Conservation (phyloP, 2,329 filamentous ascomycete genomes). For the Colletotrichum chlorophyti region DNA sequence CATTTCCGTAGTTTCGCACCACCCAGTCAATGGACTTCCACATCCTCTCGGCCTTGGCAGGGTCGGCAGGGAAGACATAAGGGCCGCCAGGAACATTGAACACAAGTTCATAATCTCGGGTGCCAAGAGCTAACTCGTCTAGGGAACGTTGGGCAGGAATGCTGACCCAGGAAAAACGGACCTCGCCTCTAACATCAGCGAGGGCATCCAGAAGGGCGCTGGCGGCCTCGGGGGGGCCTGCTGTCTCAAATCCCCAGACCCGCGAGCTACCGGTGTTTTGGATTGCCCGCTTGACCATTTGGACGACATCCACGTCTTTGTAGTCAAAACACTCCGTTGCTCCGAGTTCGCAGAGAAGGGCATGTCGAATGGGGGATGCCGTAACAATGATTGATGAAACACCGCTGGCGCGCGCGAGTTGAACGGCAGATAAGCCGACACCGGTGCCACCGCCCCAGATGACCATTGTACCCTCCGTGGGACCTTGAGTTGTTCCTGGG, state of each 20-base stretch:
- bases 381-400: not conserved
- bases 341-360: not conserved
- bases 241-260: not conserved
- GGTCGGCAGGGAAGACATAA: not conserved
- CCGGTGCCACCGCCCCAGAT: not conserved
- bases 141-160: not conserved
- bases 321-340: not conserved
- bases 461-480: not conserved
- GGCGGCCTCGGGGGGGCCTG: not conserved
- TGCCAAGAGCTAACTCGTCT: not conserved
- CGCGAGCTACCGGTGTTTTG: not conserved
- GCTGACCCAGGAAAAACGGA: not conserved
- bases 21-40: conserved; percentile 1
- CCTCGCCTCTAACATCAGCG: not conserved
- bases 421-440: not conserved
- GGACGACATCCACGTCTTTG: not conserved
- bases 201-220: not conserved
- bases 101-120: not conserved
- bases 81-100: not conserved
- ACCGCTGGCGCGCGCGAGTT: not conserved
- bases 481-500: not conserved
- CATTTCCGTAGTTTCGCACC: not conserved
- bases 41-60: not conserved
- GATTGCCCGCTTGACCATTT: not conserved
- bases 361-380: not conserved